phyloP scores from a whole-genome alignment of 2,329 filamentous ascomycete species.

The Ophiostoma tasmaniense region DNA sequence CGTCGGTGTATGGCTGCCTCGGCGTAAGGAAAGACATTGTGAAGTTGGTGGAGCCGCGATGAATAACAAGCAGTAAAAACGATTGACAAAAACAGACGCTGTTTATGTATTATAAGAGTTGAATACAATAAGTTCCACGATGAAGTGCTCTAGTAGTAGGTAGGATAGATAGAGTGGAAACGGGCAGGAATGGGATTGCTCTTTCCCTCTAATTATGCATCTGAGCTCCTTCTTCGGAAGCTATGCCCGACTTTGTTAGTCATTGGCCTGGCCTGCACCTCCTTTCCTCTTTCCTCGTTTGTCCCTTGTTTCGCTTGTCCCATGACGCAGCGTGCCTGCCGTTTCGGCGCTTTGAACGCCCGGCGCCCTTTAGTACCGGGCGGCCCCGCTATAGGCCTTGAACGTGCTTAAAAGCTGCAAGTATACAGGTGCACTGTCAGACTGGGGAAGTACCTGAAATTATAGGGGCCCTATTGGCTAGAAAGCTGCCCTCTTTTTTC shows the following conservation, averaged over 20 bases:
- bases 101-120: neutral
- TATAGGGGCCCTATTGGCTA: slow-evolving; percentile 12
- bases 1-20: slow-evolving; percentile 65
- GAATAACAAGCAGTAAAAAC: neutral
- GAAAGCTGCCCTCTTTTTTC: neutral
- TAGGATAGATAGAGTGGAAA: neutral
- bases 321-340: neutral
- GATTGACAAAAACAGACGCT: neutral
- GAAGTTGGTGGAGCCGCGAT: neutral
- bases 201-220: neutral
- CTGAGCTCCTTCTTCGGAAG: neutral
- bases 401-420: neutral
- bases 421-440: neutral
- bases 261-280: neutral
- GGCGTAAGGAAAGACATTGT: slow-evolving; percentile 71
- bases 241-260: neutral
- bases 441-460: neutral
- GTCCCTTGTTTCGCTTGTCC: neutral
- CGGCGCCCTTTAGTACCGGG: neutral
- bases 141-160: neutral
- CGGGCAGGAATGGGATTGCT: neutral
- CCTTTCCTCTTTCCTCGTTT: too few relatives aligned
- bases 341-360: neutral
- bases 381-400: neutral
- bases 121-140: neutral